Conservation (phyloP, 768 basidiomycete genomes). For the Psilocybe sp. region DNA sequence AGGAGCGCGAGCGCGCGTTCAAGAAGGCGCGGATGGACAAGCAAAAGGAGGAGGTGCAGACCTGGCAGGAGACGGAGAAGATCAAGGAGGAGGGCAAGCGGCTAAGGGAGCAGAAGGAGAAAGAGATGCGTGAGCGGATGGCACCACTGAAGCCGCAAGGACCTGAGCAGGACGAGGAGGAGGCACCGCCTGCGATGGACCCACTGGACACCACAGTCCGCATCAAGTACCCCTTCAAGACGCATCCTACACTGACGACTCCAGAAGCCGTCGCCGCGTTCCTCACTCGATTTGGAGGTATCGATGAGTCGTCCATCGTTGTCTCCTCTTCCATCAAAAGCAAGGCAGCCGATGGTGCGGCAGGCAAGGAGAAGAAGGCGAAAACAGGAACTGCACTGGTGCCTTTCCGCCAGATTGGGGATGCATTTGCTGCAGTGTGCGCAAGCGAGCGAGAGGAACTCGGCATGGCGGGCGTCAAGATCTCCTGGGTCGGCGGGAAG, state of each 20-base stretch:
- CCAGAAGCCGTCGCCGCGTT: constrained; percentile 45
- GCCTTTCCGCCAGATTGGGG: constrained; percentile 71
- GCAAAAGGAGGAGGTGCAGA: constrained; percentile 50
- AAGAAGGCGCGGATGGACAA: constrained; percentile 71
- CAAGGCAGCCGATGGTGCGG: constrained; percentile 39
- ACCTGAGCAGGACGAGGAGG: constrained; percentile 25
- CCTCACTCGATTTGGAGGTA: constrained; percentile 58
- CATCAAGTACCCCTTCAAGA: constrained; percentile 62
- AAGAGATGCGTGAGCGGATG: constrained; percentile 44
- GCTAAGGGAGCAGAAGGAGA: constrained; percentile 65
- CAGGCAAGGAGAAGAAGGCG: constrained; percentile 54
- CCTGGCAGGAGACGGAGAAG: constrained; percentile 61
- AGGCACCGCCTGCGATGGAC: constrained; percentile 57
- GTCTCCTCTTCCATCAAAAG: constrained; percentile 52
- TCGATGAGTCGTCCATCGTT: constrained; percentile 64
- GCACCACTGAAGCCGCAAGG: constrained; percentile 23
- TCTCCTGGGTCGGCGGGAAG: constrained; percentile 70
- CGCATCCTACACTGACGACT: constrained; percentile 56
- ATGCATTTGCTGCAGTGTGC: constrained; percentile 75
- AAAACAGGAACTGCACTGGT: constrained; percentile 72
- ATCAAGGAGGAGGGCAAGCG: constrained; percentile 74
- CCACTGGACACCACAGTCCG: constrained; percentile 73
- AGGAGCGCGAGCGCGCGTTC: constrained; percentile 72
- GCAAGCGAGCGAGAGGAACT: constrained; percentile 49
- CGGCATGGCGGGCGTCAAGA: constrained; percentile 60